Percentiles rank a stretch among this genome's conserved stretches.
These are phyloP conservation scores for Cercophora samala DNA, from an alignment of 495 filamentous ascomycete species.

Conservation along the genomic window DNA sequence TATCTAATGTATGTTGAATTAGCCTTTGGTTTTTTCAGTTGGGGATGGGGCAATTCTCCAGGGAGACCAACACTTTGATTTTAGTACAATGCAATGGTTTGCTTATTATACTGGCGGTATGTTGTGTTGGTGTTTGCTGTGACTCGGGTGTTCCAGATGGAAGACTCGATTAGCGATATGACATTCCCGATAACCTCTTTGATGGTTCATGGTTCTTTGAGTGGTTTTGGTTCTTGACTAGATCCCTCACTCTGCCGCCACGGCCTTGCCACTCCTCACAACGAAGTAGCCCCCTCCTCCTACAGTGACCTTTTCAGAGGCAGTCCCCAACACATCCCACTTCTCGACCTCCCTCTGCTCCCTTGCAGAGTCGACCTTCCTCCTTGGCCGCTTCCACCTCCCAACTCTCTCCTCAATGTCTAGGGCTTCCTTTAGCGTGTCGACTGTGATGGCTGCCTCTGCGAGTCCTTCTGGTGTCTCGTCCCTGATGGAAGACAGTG, in stretches of 20 bases:
- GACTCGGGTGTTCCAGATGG: neutral
- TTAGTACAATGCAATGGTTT: neutral
- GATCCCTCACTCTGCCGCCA: neutral
- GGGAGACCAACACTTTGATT: neutral
- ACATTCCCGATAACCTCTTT: no score
- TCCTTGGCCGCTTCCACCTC: slow-evolving; percentile 44
- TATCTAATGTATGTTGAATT: slow-evolving; percentile 5
- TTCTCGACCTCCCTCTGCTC: slow-evolving; percentile 42
- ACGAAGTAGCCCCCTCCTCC: slow-evolving; percentile 75
- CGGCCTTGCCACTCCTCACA: slow-evolving; percentile 58
- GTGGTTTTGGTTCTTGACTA: neutral
- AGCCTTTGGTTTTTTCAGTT: neutral
- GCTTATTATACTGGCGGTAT: neutral
- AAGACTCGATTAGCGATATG: no score
- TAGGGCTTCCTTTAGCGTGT: slow-evolving; percentile 38
- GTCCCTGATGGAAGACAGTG: slow-evolving; percentile 75
- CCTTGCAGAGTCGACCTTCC: slow-evolving; percentile 12
- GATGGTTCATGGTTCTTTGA: no score
- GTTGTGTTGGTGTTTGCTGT: neutral
- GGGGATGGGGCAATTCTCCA: neutral
- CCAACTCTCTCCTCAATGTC: slow-evolving; percentile 43
- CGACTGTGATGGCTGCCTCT: slow-evolving; percentile 44
- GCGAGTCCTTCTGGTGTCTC: slow-evolving; percentile 55
- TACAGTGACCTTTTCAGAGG: slow-evolving; percentile 53
- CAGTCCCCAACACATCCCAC: slow-evolving; percentile 67